These are phyloP conservation scores for Leccinum boreale DNA, from an alignment of 768 basidiomycete genomes.

Conservation along the genomic window DNA sequence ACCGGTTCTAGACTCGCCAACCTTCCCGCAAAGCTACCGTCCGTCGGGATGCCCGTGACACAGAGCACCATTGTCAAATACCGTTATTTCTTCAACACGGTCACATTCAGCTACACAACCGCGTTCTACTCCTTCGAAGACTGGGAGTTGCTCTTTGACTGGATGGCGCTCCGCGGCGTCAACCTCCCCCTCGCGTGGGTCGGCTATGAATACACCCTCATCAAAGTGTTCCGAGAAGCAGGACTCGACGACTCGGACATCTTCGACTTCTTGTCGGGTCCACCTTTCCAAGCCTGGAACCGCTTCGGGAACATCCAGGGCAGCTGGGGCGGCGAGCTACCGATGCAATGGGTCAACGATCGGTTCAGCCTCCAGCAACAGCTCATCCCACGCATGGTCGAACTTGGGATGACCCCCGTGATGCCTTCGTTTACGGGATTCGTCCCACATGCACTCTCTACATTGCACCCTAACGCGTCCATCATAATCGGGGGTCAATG, in stretches of 20 bases:
- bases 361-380: conserved; percentile 37
- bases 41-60: conserved; percentile 30
- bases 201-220: conserved; percentile 38
- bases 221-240: conserved; percentile 36
- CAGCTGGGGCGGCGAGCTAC: conserved; percentile 36
- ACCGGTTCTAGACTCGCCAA: conserved; percentile 37
- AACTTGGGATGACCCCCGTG: conserved; percentile 35
- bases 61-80: conserved; percentile 36
- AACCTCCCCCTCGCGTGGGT: conserved; percentile 43
- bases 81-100: conserved; percentile 28
- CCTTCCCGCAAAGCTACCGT: conserved; percentile 30
- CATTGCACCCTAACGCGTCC: neutral
- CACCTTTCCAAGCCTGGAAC: conserved; percentile 21
- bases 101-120: neutral
- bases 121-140: conserved; percentile 39
- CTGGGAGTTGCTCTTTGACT: conserved; percentile 40
- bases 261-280: conserved; percentile 36
- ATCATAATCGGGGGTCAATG: conserved; percentile 29
- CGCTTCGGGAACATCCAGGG: conserved; percentile 43
- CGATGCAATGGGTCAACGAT: conserved; percentile 15
- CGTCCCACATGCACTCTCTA: conserved; percentile 32
- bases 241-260: conserved; percentile 38
- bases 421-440: conserved; percentile 43
- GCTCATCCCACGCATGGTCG: conserved; percentile 25
- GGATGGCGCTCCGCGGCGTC: conserved; percentile 40